Evolutionary conservation across 2,329 filamentous ascomycete genomes (phyloP).

Genomic region (Talaromyces atroroseus): DNA sequence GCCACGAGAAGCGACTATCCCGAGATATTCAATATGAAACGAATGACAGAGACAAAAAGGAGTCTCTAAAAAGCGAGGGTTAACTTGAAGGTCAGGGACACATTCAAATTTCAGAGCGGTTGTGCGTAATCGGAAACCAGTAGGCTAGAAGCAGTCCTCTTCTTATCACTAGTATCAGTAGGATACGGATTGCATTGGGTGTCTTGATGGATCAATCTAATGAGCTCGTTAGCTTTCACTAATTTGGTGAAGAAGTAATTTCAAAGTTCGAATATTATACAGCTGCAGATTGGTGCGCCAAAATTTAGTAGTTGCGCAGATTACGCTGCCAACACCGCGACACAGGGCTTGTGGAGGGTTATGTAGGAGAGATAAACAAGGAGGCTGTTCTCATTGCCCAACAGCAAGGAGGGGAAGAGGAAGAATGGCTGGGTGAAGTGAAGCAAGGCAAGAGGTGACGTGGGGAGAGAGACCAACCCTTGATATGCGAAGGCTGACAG

Average conservation of each 20-base stretch:
- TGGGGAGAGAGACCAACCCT: conserved; percentile 6
- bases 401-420: conserved; percentile 3
- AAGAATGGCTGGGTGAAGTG: conserved; percentile 8
- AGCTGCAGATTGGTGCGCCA: too few species aligned
- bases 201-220: not conserved
- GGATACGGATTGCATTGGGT: conserved; percentile 5
- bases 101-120: conserved; percentile 20
- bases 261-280: too few species aligned
- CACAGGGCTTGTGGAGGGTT: not conserved
- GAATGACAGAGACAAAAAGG: conserved; percentile 36
- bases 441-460: conserved; percentile 4
- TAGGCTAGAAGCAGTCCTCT: not conserved
- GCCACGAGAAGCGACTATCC: conserved; percentile 27
- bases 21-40: conserved; percentile 14
- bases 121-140: not conserved
- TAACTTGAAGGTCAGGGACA: conserved; percentile 30
- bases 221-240: not conserved
- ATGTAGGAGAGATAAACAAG: not conserved
- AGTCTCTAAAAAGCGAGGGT: conserved; percentile 29
- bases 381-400: not conserved
- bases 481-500: not conserved
- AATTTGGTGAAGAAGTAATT: not conserved
- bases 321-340: not conserved
- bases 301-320: not conserved
- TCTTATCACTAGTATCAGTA: conserved; percentile 4